A percentile compares a stretch with the other conserved stretches of the same genome.
Conservation (phyloP, 495 filamentous ascomycete genomes). For the Xylaria scruposa region DNA sequence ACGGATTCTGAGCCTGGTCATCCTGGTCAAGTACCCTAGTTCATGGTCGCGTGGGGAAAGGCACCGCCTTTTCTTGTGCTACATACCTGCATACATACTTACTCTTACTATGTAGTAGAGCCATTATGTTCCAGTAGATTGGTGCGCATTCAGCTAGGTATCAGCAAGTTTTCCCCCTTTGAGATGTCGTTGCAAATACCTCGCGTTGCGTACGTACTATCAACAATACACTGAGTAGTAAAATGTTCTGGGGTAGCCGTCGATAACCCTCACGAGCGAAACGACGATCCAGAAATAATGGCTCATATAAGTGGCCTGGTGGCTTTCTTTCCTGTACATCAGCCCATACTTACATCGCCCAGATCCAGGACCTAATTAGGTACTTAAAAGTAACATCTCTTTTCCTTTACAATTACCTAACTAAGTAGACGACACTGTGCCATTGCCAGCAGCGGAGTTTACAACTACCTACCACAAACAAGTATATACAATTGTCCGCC, state of each 20-base stretch:
- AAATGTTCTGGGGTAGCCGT: not conserved
- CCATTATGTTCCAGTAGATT: not conserved
- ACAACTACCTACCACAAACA: not conserved
- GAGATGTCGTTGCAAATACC: not conserved
- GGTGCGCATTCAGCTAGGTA: conserved; percentile 10
- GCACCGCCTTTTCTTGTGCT: not conserved
- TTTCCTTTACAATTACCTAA: not conserved
- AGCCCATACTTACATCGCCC: too few relatives aligned
- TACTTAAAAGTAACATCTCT: not conserved
- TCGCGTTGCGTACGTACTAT: not conserved
- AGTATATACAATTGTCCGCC: not conserved
- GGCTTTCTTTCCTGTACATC: not conserved
- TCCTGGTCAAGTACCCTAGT: not conserved
- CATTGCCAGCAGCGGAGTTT: not conserved
- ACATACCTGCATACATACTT: too few relatives aligned
- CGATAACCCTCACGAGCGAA: not conserved
- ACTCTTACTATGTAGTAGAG: too few relatives aligned
- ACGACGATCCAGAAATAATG: not conserved
- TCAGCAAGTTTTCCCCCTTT: conserved; percentile 16
- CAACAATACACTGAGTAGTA: not conserved
- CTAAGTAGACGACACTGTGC: not conserved
- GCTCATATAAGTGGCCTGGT: not conserved
- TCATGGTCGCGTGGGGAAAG: conserved; percentile 2
- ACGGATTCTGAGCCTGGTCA: conserved; percentile 1
- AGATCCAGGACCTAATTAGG: not conserved